These are phyloP conservation scores for Fusarium tupiense DNA, from an alignment of 2,329 filamentous ascomycete species.

Conservation along the genomic window DNA sequence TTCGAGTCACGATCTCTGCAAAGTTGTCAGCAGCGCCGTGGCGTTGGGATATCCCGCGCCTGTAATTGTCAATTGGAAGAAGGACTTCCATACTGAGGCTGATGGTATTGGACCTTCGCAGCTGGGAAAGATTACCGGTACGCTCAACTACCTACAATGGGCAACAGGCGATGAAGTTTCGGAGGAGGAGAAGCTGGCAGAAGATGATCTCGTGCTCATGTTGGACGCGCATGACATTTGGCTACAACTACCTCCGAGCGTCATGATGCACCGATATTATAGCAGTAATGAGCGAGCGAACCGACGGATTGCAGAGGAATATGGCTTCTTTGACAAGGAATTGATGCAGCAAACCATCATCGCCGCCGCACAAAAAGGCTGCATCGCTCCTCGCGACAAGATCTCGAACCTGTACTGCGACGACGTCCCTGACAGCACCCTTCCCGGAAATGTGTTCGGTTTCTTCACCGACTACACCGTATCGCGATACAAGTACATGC, in stretches of 20 bases:
- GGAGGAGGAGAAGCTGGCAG: slow-evolving; percentile 26
- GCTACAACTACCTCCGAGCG: slow-evolving; percentile 43
- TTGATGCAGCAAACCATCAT: slow-evolving; percentile 41
- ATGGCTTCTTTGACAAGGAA: slow-evolving; percentile 27
- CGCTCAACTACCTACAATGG: slow-evolving; percentile 43
- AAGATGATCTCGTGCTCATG: slow-evolving; percentile 43
- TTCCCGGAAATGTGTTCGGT: slow-evolving; percentile 35
- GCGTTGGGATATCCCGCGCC: slow-evolving; percentile 44
- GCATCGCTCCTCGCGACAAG: slow-evolving; percentile 35
- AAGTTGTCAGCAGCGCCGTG: slow-evolving; percentile 41
- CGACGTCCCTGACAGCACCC: slow-evolving; percentile 36
- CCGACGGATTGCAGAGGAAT: slow-evolving; percentile 22
- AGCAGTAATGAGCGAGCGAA: slow-evolving; percentile 36
- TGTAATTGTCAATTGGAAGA: slow-evolving; percentile 46
- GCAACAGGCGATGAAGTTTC: slow-evolving; percentile 20
- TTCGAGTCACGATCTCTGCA: slow-evolving; percentile 44
- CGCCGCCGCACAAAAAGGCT: slow-evolving; percentile 38
- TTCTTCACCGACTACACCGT: slow-evolving; percentile 31
- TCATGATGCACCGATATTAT: slow-evolving; percentile 43
- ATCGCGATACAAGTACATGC: slow-evolving; percentile 29
- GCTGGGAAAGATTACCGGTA: slow-evolving; percentile 44
- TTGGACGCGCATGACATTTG: slow-evolving; percentile 46
- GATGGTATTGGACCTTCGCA: slow-evolving; percentile 42
- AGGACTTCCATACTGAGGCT: slow-evolving; percentile 37
- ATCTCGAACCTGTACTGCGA: slow-evolving; percentile 40